phyloP scores from a whole-genome alignment of 2,329 filamentous ascomycete species.

The Monosporascus sp. region DNA sequence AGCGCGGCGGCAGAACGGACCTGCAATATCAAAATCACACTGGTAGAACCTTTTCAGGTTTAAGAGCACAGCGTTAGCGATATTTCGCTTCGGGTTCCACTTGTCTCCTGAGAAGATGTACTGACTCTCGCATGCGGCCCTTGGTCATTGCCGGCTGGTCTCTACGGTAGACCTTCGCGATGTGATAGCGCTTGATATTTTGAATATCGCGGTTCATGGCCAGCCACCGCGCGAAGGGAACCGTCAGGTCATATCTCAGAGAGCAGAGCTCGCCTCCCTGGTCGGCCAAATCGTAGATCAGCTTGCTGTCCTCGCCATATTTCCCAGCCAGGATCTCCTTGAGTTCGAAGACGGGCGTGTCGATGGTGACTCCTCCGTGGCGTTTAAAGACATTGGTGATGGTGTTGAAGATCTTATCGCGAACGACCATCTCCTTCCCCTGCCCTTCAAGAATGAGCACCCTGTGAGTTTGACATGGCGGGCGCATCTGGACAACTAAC shows the following conservation, averaged over 20 bases:
- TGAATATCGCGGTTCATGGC: slow-evolving; percentile 66
- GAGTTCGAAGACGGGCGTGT: slow-evolving; percentile 69
- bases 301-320: slow-evolving; percentile 28
- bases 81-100: too few relatives aligned
- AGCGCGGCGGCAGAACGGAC: not conserved
- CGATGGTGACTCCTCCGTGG: slow-evolving; percentile 63
- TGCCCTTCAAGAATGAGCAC: slow-evolving; percentile 43
- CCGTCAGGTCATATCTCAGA: slow-evolving; percentile 74
- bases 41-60: slow-evolving; percentile 55
- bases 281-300: slow-evolving; percentile 80
- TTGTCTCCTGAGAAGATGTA: not conserved
- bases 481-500: slow-evolving; percentile 31
- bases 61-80: not conserved
- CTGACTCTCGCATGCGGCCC: slow-evolving; percentile 63
- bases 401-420: slow-evolving; percentile 70
- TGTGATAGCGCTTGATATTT: slow-evolving; percentile 71
- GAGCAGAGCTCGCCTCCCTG: slow-evolving; percentile 80
- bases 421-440: slow-evolving; percentile 71
- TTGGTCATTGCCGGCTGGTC: slow-evolving; percentile 75
- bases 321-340: slow-evolving; percentile 69
- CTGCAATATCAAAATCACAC: slow-evolving; percentile 75
- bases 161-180: slow-evolving; percentile 73
- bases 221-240: slow-evolving; percentile 72
- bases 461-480: slow-evolving; percentile 1
- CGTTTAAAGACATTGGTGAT: slow-evolving; percentile 42